Percentiles rank a stretch among this genome's conserved stretches.
phyloP scores from a whole-genome alignment of 1,284 basidiomycete species.

The Microbotryomycetes sp. region DNA sequence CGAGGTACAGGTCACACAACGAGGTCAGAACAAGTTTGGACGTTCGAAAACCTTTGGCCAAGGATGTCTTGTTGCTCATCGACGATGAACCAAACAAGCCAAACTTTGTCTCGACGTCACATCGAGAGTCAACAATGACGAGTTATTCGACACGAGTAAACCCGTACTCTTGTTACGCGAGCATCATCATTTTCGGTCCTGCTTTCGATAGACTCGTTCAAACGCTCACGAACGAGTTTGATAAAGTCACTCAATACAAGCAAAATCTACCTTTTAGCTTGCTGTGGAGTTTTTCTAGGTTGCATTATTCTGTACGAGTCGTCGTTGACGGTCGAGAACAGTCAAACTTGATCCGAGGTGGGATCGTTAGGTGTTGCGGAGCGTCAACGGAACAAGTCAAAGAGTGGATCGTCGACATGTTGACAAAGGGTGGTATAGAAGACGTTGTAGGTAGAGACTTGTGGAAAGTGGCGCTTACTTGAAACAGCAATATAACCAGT shows the following conservation, averaged over 20 bases:
- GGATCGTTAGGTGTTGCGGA: constrained; percentile 64
- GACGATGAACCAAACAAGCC: constrained; percentile 46
- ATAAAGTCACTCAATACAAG: constrained; percentile 53
- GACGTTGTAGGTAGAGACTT: constrained; percentile 55
- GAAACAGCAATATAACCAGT: not conserved
- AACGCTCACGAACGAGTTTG: constrained; percentile 50
- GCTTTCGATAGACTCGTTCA: constrained; percentile 47
- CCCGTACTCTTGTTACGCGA: constrained; percentile 80
- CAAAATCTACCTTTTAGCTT: constrained; percentile 51
- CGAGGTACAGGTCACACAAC: constrained; percentile 74
- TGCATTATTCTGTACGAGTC: not conserved
- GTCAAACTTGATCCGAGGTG: constrained; percentile 39
- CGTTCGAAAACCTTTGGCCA: constrained; percentile 55
- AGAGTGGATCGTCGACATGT: constrained; percentile 53
- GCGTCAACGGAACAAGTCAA: constrained; percentile 62
- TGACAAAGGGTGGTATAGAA: constrained; percentile 25
- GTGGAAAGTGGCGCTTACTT: constrained; percentile 54
- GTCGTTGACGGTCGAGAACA: not conserved
- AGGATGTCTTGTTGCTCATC: constrained; percentile 63
- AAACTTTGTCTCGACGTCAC: not conserved
- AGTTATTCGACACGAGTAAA: constrained; percentile 55
- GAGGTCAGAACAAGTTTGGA: constrained; percentile 56
- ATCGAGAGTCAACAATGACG: constrained; percentile 42
- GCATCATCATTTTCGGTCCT: constrained; percentile 64
- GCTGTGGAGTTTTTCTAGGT: constrained; percentile 51